phyloP scores from a whole-genome alignment of 129 eudicot species.

The Chrysanthemum seticuspe region DNA sequence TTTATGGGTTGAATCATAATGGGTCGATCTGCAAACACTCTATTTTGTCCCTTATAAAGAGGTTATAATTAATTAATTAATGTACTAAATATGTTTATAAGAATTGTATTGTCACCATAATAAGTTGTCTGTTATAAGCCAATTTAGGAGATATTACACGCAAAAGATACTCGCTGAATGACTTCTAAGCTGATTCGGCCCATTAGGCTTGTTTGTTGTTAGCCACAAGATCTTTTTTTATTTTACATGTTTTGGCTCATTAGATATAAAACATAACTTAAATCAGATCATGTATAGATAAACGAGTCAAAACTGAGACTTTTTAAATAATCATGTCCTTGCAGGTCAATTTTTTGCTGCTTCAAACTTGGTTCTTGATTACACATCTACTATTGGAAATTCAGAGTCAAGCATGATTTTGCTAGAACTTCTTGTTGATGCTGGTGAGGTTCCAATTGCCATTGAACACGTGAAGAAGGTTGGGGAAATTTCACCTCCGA shows the following conservation, averaged over 20 bases:
- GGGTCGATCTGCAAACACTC: not conserved
- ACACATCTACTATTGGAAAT: conserved; percentile 19
- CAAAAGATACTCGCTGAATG: not conserved
- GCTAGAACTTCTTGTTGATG: conserved; percentile 48
- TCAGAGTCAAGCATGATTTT: conserved; percentile 45
- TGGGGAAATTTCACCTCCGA: conserved; percentile 35
- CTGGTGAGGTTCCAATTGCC: conserved; percentile 47
- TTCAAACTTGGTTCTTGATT: conserved; percentile 45
- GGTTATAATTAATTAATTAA: too few species aligned
- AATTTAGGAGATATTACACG: not conserved
- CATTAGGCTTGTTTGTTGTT: not conserved
- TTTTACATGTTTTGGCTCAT: not conserved
- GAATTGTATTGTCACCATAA: not conserved
- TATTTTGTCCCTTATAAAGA: not conserved
- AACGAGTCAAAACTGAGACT: not conserved
- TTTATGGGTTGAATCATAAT: not conserved
- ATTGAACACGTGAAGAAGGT: conserved; percentile 47
- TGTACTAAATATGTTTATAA: not conserved
- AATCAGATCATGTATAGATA: not conserved
- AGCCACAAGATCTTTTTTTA: too few species aligned
- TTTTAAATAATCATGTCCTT: conserved; percentile 11
- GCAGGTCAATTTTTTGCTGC: conserved; percentile 62
- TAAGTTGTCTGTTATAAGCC: not conserved
- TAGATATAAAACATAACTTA: not conserved
- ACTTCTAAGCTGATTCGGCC: not conserved